Percentiles rank a stretch among this genome's conserved stretches.
Conservation (phyloP, 129 eudicot genomes). For the Oenanthe sinensis region DNA sequence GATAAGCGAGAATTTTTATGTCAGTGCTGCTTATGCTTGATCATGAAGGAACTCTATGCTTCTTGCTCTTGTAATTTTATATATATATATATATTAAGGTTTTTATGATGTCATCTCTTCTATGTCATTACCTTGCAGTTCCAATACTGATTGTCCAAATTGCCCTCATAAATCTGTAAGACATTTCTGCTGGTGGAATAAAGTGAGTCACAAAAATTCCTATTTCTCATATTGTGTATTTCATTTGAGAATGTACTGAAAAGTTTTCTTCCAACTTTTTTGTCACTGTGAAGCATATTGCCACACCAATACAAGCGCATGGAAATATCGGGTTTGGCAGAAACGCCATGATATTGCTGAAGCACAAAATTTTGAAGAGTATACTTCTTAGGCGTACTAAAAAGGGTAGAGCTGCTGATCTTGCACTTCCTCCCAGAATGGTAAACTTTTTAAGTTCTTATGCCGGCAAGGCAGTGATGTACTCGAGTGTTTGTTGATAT, state of each 20-base stretch:
- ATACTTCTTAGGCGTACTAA: constrained; percentile 79
- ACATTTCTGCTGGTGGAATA: constrained; percentile 99
- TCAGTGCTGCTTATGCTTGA: not conserved
- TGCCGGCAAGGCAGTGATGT: not conserved
- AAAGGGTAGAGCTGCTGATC: constrained; percentile 92
- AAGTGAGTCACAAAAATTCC: constrained; percentile 29
- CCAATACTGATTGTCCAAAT: constrained; percentile 46
- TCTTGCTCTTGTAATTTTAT: not conserved
- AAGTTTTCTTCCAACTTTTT: constrained; percentile 2
- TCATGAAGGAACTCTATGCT: not conserved
- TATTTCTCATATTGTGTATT: not conserved
- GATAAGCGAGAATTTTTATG: not conserved
- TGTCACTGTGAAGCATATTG: constrained; percentile 35
- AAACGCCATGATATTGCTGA: constrained; percentile 74
- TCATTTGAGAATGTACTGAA: constrained; percentile 1
- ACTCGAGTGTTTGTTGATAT: not conserved
- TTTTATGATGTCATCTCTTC: constrained; percentile 2
- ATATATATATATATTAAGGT: not conserved
- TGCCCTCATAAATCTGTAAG: constrained; percentile 81
- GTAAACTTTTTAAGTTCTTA: constrained; percentile 34
- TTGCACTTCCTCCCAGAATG: constrained; percentile 89
- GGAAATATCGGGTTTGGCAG: constrained; percentile 42
- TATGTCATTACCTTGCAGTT: constrained; percentile 27
- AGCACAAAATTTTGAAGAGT: constrained; percentile 68
- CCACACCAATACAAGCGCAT: constrained; percentile 54